A percentile compares a stretch with the other conserved stretches of the same genome.
phyloP scores from a whole-genome alignment of 1,284 basidiomycete species.

The Sporisorium graminicola region DNA sequence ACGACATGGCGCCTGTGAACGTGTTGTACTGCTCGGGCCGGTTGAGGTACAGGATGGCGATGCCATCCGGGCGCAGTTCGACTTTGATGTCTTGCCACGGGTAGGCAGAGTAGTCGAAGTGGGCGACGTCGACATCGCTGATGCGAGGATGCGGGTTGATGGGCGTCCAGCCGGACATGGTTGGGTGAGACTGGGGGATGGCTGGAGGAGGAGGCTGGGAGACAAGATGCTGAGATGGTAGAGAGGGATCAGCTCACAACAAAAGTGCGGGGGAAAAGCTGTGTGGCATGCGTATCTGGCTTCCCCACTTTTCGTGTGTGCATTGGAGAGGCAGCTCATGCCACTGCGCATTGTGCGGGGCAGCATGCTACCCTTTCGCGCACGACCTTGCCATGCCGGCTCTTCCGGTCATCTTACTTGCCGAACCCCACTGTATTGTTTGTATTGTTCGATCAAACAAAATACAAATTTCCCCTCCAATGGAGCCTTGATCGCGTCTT shows the following conservation, averaged over 20 bases:
- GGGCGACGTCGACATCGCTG: slow-evolving; percentile 28
- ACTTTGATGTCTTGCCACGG: slow-evolving; percentile 42
- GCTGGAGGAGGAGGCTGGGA: background rate
- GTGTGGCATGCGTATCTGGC: background rate
- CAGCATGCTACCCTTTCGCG: too few species aligned
- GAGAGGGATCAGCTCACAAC: too few species aligned
- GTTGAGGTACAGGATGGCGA: slow-evolving; percentile 39
- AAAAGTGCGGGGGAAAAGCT: background rate
- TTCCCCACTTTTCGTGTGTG: background rate
- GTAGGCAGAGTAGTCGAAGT: slow-evolving; percentile 42
- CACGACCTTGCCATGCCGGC: background rate
- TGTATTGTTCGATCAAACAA: background rate
- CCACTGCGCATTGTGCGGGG: too few species aligned
- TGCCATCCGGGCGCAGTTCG: slow-evolving; percentile 22
- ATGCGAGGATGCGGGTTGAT: slow-evolving; percentile 52
- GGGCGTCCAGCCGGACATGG: slow-evolving; percentile 23
- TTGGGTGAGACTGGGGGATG: background rate
- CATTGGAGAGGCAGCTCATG: too few species aligned
- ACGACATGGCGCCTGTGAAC: slow-evolving; percentile 51
- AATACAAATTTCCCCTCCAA: too few species aligned
- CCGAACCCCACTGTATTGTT: background rate
- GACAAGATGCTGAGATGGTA: background rate
- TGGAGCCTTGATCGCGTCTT: background rate
- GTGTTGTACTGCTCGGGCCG: slow-evolving; percentile 48
- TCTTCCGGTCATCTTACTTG: background rate